These are phyloP conservation scores for Oryza officinalis DNA, from an alignment of 176 grass and related monocot genomes.

Conservation along the genomic window DNA sequence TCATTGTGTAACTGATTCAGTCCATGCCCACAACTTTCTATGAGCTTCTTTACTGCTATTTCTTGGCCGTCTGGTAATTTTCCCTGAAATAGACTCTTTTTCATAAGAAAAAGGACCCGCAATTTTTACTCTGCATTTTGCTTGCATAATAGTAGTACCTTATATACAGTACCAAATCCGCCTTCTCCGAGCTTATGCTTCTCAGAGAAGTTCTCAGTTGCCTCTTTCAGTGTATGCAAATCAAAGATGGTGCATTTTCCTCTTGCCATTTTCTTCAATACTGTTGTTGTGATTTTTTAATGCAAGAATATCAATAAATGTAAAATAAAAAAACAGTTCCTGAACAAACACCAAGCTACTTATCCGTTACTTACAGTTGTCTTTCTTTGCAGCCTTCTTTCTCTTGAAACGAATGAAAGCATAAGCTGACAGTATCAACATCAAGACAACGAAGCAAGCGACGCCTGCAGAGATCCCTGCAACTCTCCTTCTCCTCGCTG, in stretches of 20 bases:
- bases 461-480: slow-evolving; percentile 33
- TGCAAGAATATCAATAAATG: background rate
- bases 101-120: background rate
- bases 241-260: slow-evolving; percentile 51
- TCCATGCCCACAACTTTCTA: slow-evolving; percentile 19
- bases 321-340: background rate
- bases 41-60: slow-evolving; percentile 56
- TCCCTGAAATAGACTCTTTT: slow-evolving; percentile 34
- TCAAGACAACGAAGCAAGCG: slow-evolving; percentile 18
- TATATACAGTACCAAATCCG: slow-evolving; percentile 51
- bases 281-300: background rate
- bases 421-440: slow-evolving; percentile 28
- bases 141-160: slow-evolving; percentile 27
- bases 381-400: slow-evolving; percentile 20
- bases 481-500: slow-evolving; percentile 33
- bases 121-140: background rate
- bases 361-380: slow-evolving; percentile 16
- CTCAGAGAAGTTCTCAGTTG: slow-evolving; percentile 53
- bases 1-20: slow-evolving; percentile 48
- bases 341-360: background rate
- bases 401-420: slow-evolving; percentile 30
- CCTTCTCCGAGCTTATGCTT: slow-evolving; percentile 49
- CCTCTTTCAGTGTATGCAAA: slow-evolving; percentile 35
- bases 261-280: slow-evolving; percentile 38
- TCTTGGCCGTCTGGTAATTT: slow-evolving; percentile 36